These are phyloP conservation scores for Penicillium glabrum DNA, from an alignment of 2,329 filamentous ascomycete genomes.

Conservation along the genomic window DNA sequence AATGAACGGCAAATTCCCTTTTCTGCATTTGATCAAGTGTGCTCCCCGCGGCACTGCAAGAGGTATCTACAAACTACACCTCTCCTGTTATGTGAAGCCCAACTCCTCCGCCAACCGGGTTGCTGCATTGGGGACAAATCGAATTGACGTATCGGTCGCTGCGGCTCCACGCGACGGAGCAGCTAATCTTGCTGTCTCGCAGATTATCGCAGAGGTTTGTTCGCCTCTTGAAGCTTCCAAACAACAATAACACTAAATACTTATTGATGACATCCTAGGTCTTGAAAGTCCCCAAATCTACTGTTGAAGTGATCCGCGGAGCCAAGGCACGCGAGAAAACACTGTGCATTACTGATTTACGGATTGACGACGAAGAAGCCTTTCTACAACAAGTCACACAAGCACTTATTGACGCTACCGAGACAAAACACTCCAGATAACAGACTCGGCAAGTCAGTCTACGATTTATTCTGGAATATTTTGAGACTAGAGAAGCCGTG, in stretches of 20 bases:
- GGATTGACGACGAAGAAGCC: constrained; percentile 31
- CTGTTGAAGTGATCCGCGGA: constrained; percentile 62
- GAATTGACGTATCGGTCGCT: constrained; percentile 65
- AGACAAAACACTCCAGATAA: background rate
- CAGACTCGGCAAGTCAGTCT: background rate
- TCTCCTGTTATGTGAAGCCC: constrained; percentile 68
- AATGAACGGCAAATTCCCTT: constrained; percentile 9
- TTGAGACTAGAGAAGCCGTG: no score
- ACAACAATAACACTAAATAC: background rate
- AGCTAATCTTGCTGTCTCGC: constrained; percentile 66
- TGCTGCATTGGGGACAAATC: constrained; percentile 54
- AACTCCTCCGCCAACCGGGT: constrained; percentile 62
- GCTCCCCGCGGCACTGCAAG: background rate
- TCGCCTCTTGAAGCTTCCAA: background rate
- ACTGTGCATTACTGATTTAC: constrained; percentile 38
- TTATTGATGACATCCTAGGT: constrained; percentile 40
- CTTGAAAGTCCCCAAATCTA: constrained; percentile 63
- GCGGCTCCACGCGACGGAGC: constrained; percentile 67
- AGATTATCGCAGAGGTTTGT: constrained; percentile 61
- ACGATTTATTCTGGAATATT: no score
- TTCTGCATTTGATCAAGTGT: constrained; percentile 14
- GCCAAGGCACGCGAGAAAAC: constrained; percentile 66
- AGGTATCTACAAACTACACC: constrained; percentile 48
- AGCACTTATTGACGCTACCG: constrained; percentile 19
- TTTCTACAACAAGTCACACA: constrained; percentile 24